These are phyloP conservation scores for Amaranthus hypochondriacus DNA, from an alignment of 148 eudicot genomes.

Conservation along the genomic window DNA sequence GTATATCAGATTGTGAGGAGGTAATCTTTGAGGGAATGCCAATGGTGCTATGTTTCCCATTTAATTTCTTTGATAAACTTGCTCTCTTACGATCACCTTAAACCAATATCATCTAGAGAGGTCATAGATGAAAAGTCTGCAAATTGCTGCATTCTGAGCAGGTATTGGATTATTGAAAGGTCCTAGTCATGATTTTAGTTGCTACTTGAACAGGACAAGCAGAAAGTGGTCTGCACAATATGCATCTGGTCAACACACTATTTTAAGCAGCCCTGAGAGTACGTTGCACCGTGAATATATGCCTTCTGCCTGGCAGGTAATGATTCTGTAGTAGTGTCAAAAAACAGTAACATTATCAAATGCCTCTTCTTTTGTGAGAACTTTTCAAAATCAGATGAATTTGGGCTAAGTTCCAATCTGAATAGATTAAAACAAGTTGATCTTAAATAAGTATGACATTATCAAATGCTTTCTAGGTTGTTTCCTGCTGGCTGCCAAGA, in stretches of 20 bases:
- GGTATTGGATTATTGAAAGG: background rate
- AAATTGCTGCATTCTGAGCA: background rate
- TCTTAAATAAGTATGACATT: background rate
- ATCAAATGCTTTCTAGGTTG: background rate
- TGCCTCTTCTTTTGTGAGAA: background rate
- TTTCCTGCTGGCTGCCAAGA: no score
- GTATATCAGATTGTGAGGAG: background rate
- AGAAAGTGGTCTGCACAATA: slow-evolving; percentile 41
- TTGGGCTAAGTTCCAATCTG: background rate
- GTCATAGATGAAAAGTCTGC: background rate
- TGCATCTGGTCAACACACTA: slow-evolving; percentile 26
- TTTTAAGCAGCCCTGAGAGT: slow-evolving; percentile 30
- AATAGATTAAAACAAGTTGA: background rate
- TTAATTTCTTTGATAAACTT: background rate
- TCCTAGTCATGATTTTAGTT: background rate
- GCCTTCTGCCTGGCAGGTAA: slow-evolving; percentile 92
- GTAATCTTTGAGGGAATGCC: background rate
- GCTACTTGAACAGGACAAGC: slow-evolving; percentile 36
- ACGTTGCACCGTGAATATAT: slow-evolving; percentile 63
- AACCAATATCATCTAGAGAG: background rate
- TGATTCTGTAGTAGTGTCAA: background rate
- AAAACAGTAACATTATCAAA: background rate
- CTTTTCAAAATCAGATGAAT: background rate
- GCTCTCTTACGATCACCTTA: background rate
- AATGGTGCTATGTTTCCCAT: background rate